A percentile compares a stretch with the other conserved stretches of the same genome.
phyloP scores from a whole-genome alignment of 371 early-diverging fungal species.

The Apophysomyces elegans region DNA sequence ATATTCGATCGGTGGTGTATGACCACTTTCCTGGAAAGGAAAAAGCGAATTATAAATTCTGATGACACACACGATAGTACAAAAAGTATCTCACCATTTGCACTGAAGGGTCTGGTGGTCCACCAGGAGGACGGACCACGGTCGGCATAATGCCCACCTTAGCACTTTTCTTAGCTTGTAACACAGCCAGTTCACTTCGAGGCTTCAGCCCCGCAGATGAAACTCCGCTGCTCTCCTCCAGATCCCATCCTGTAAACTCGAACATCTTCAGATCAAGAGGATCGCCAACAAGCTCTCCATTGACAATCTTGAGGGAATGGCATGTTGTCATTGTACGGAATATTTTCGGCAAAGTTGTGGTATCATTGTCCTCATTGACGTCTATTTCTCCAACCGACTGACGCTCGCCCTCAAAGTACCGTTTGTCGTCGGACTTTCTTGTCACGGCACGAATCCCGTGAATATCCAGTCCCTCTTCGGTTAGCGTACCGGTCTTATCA shows the following conservation, averaged over 20 bases:
- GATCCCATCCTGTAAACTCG: slow-evolving; percentile 90
- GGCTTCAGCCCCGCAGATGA: slow-evolving; percentile 46
- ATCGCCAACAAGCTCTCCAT: slow-evolving; percentile 94
- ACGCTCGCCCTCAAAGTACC: slow-evolving; percentile 47
- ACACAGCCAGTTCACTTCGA: slow-evolving; percentile 37
- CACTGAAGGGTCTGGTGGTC: slow-evolving; percentile 42
- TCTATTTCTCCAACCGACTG: slow-evolving; percentile 29
- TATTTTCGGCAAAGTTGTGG: slow-evolving; percentile 39
- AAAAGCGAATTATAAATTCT: slow-evolving; percentile 8
- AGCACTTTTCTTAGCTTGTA: slow-evolving; percentile 39
- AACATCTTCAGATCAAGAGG: slow-evolving; percentile 99
- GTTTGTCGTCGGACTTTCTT: slow-evolving; percentile 23
- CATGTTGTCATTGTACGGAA: slow-evolving; percentile 93
- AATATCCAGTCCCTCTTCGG: slow-evolving; percentile 98
- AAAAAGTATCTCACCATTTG: slow-evolving; percentile 24
- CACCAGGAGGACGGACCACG: slow-evolving; percentile 86
- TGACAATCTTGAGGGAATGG: slow-evolving; percentile 93
- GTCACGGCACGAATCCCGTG: slow-evolving; percentile 77
- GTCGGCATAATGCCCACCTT: slow-evolving; percentile 75
- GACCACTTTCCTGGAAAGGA: slow-evolving; percentile 1
- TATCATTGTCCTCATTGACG: slow-evolving; percentile 23
- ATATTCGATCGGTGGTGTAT: slow-evolving; percentile 68
- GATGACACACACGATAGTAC: background rate
- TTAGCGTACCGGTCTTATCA: slow-evolving; percentile 99
- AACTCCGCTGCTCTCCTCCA: slow-evolving; percentile 81